These are phyloP conservation scores for Arthroderma sp. DNA, from an alignment of 2,329 filamentous ascomycete genomes.

Conservation along the genomic window DNA sequence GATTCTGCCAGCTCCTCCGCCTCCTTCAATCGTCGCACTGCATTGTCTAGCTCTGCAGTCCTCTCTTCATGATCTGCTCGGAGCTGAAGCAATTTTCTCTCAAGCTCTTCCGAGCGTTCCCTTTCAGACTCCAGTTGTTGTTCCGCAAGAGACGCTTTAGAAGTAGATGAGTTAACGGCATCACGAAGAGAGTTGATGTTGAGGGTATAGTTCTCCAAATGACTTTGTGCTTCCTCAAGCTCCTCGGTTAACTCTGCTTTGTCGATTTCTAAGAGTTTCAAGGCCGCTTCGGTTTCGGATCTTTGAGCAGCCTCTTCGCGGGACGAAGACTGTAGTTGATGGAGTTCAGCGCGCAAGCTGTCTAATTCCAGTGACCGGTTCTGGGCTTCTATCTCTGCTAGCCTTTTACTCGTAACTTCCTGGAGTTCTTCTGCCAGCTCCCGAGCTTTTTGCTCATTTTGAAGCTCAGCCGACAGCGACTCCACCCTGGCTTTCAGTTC, in stretches of 20 bases:
- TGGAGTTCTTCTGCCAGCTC: constrained; percentile 80
- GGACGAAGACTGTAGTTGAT: constrained; percentile 61
- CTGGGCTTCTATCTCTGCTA: constrained; percentile 72
- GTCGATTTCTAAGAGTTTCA: constrained; percentile 70
- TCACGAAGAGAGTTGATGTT: constrained; percentile 63
- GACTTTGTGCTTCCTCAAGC: constrained; percentile 53
- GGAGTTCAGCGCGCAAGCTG: constrained; percentile 69
- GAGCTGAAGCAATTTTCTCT: constrained; percentile 62
- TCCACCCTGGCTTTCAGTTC: constrained; percentile 71
- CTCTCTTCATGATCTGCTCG: constrained; percentile 72
- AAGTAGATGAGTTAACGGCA: constrained; percentile 65
- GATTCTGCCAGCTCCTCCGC: constrained; percentile 79
- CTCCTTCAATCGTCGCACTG: constrained; percentile 62
- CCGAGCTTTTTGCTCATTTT: constrained; percentile 67
- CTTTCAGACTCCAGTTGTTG: constrained; percentile 69
- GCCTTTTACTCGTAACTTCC: constrained; percentile 66
- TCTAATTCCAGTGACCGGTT: constrained; percentile 76
- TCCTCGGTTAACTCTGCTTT: constrained; percentile 62
- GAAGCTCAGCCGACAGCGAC: constrained; percentile 53
- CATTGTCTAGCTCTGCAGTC: constrained; percentile 61
- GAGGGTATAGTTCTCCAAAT: constrained; percentile 54
- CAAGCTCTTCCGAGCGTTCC: constrained; percentile 57
- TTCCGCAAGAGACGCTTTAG: constrained; percentile 65
- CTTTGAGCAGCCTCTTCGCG: constrained; percentile 69
- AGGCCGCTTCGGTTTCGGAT: constrained; percentile 60